These are phyloP conservation scores for Boletus edulis DNA, from an alignment of 768 basidiomycete genomes.

Conservation along the genomic window DNA sequence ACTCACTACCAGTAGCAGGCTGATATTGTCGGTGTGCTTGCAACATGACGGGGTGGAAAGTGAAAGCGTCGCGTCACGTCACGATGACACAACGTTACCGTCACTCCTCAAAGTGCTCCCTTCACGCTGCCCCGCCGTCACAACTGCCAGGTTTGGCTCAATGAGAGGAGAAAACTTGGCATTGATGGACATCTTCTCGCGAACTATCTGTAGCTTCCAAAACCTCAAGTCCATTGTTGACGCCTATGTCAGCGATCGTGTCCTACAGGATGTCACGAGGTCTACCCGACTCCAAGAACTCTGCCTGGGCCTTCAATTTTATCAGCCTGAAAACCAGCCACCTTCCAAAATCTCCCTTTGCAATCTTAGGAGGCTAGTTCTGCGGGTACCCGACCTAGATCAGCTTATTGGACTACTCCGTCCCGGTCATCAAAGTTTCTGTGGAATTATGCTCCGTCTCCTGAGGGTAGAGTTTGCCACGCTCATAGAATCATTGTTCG, in stretches of 20 bases:
- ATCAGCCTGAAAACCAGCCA: not conserved
- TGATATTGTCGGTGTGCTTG: constrained; percentile 28
- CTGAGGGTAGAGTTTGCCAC: not conserved
- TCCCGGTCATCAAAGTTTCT: not conserved
- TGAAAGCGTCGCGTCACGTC: constrained; percentile 31
- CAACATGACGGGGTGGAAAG: not conserved
- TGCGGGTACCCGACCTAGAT: not conserved
- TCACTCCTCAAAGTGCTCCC: not conserved
- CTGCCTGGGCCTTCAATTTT: not conserved
- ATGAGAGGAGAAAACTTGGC: fast-evolving
- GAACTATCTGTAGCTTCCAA: not conserved
- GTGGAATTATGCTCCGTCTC: not conserved
- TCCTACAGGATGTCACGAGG: not conserved
- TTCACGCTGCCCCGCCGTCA: not conserved
- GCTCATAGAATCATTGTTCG: not conserved
- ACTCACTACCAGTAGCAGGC: constrained; percentile 46
- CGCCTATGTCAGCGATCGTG: not conserved
- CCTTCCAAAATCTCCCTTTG: not conserved
- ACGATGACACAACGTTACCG: not conserved
- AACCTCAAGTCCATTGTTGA: not conserved
- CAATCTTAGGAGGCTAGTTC: not conserved
- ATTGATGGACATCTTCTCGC: not conserved
- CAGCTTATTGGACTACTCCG: not conserved
- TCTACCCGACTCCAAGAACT: not conserved
- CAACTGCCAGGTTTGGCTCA: not conserved